These are phyloP conservation scores for Penicillium occitanis DNA, from an alignment of 2,329 filamentous ascomycete genomes.

Conservation along the genomic window DNA sequence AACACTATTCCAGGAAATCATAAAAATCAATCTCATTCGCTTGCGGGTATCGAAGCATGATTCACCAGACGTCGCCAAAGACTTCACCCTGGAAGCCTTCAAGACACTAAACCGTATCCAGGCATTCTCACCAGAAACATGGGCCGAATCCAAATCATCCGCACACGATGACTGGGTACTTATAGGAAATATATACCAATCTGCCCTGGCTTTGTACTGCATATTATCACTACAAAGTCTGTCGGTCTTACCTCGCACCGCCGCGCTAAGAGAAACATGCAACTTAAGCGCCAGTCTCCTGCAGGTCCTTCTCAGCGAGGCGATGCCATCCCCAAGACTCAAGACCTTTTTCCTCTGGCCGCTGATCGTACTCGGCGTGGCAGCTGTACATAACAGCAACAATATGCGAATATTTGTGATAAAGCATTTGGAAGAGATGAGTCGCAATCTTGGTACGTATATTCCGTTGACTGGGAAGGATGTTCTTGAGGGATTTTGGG, in stretches of 20 bases:
- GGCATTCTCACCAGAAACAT: constrained; percentile 32
- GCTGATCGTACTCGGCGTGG: constrained; percentile 38
- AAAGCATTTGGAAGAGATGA: constrained; percentile 30
- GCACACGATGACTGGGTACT: constrained; percentile 31
- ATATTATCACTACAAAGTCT: constrained; percentile 40
- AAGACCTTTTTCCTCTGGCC: constrained; percentile 37
- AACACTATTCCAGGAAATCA: background rate
- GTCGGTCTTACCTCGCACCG: constrained; percentile 28
- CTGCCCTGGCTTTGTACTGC: constrained; percentile 38
- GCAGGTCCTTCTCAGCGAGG: background rate
- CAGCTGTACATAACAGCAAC: constrained; percentile 27
- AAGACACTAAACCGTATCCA: constrained; percentile 30
- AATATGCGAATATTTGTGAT: constrained; percentile 31
- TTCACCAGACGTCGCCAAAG: background rate
- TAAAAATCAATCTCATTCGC: constrained; percentile 28
- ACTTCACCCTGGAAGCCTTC: constrained; percentile 24
- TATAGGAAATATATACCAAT: constrained; percentile 33
- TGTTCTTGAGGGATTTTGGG: constrained; percentile 39
- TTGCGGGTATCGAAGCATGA: constrained; percentile 21
- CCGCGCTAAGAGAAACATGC: constrained; percentile 17
- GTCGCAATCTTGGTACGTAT: constrained; percentile 30
- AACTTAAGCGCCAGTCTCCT: background rate
- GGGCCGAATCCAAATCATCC: constrained; percentile 27
- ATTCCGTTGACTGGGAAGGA: constrained; percentile 33
- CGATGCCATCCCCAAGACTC: constrained; percentile 9